These are phyloP conservation scores for Lophiostoma macrostomum DNA, from an alignment of 495 filamentous ascomycete species.

Conservation along the genomic window DNA sequence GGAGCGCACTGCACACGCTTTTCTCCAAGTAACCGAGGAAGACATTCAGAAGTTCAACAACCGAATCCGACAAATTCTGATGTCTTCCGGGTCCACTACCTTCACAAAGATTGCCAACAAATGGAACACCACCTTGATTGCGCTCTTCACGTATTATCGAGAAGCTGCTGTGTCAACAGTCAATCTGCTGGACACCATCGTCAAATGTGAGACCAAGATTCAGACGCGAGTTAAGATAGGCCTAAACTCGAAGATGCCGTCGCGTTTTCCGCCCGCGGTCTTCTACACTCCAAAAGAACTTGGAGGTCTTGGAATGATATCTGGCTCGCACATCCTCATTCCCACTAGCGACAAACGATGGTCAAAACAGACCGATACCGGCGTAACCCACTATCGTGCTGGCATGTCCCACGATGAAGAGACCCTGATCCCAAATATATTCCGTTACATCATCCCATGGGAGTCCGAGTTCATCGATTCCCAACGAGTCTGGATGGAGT, in stretches of 20 bases:
- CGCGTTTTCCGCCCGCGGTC: conserved; percentile 95
- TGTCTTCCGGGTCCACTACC: conserved; percentile 97
- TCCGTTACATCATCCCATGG: conserved; percentile 99
- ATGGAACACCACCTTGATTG: conserved; percentile 98
- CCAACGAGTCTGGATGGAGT: conserved; percentile 98
- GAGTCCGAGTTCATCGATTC: conserved; percentile 99
- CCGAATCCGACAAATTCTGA: conserved; percentile 95
- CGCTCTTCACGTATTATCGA: conserved; percentile 99
- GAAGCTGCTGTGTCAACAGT: conserved; percentile 98
- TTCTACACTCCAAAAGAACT: conserved; percentile 99
- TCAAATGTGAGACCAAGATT: conserved; percentile 99
- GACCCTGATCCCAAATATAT: conserved; percentile 97
- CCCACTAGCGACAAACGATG: conserved; percentile 97
- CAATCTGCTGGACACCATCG: conserved; percentile 92
- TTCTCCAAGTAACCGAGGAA: conserved; percentile 97
- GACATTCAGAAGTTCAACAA: conserved; percentile 99
- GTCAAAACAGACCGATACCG: conserved; percentile 96
- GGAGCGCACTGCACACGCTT: conserved; percentile 95
- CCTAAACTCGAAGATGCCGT: conserved; percentile 99
- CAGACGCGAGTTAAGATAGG: conserved; percentile 99
- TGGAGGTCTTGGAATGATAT: conserved; percentile 98
- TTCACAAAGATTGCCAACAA: conserved; percentile 99
- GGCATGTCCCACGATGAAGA: conserved; percentile 99
- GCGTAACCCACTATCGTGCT: conserved; percentile 94
- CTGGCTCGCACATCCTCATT: conserved; percentile 96